Evolutionary conservation across 2,329 filamentous ascomycete species (phyloP).

Genomic region (Talaromyces atroroseus): DNA sequence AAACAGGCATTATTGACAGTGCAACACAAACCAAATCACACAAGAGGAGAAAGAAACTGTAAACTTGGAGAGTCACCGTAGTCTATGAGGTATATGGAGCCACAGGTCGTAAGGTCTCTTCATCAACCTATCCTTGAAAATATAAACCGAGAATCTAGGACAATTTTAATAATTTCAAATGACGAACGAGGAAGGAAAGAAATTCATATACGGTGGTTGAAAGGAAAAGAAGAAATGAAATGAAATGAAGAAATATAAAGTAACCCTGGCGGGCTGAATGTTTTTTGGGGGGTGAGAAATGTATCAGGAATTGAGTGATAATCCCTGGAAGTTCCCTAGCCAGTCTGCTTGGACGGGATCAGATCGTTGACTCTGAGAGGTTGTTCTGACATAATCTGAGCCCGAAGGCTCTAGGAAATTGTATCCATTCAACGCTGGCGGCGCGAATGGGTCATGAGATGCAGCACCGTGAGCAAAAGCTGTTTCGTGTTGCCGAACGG

Average conservation of each 20-base stretch:
- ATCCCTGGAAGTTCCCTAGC: slow-evolving; percentile 60
- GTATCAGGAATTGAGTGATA: slow-evolving; percentile 60
- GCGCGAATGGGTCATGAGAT: slow-evolving; percentile 32
- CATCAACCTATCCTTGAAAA: slow-evolving; percentile 20
- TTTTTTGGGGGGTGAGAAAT: background rate
- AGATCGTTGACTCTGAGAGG: slow-evolving; percentile 16
- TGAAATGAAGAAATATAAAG: slow-evolving; percentile 10
- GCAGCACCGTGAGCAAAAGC: slow-evolving; percentile 23
- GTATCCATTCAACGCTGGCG: slow-evolving; percentile 31
- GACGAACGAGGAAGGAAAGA: background rate
- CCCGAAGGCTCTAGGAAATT: slow-evolving; percentile 23
- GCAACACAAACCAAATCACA: slow-evolving; percentile 3
- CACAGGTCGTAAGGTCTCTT: slow-evolving; percentile 23
- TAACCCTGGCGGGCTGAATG: background rate
- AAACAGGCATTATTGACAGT: slow-evolving; percentile 4
- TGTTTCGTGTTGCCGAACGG: slow-evolving; percentile 28
- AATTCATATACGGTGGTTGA: background rate
- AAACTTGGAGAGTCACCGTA: slow-evolving; percentile 19
- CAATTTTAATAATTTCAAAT: background rate
- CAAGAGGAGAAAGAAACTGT: slow-evolving; percentile 15
- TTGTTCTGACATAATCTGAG: slow-evolving; percentile 6
- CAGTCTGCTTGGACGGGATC: slow-evolving; percentile 49
- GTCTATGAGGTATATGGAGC: slow-evolving; percentile 29
- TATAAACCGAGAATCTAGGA: slow-evolving; percentile 20
- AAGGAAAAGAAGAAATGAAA: background rate